These are phyloP conservation scores for Carex cristatella DNA, from an alignment of 176 grass and related monocot species.

Conservation along the genomic window DNA sequence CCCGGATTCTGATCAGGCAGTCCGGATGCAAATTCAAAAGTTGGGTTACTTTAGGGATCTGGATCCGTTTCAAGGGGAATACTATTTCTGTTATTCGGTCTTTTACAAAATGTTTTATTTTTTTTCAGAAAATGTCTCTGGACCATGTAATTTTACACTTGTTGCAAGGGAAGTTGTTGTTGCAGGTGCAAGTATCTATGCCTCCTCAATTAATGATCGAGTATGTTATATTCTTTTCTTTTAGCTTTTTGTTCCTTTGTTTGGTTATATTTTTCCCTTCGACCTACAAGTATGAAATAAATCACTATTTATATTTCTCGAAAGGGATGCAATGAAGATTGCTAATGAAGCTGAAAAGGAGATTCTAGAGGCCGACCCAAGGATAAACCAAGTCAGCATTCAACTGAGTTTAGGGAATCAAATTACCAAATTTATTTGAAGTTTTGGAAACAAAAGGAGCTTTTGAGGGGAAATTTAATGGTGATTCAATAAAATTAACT, in stretches of 20 bases:
- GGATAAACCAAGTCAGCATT: conserved; percentile 77
- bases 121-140: conserved; percentile 79
- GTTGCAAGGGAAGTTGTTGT: conserved; percentile 61
- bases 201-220: conserved; percentile 53
- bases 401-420: conserved; percentile 68
- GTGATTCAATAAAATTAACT: background rate
- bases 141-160: conserved; percentile 71
- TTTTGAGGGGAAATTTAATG: background rate
- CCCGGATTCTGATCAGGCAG: no score
- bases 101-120: conserved; percentile 25
- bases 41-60: no score
- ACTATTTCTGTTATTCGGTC: background rate
- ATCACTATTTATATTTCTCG: conserved; percentile 15
- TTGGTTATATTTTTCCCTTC: background rate
- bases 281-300: background rate
- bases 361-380: conserved; percentile 57
- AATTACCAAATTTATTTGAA: conserved; percentile 48
- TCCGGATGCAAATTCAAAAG: no score
- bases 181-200: conserved; percentile 85
- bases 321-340: conserved; percentile 76
- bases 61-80: background rate
- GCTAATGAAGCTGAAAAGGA: conserved; percentile 65
- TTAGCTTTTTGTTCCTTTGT: background rate
- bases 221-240: conserved; percentile 37
- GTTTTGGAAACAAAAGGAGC: background rate